Percentiles rank a stretch among this genome's conserved stretches.
These are phyloP conservation scores for Serpula lacrymans DNA, from an alignment of 768 basidiomycete species.

Conservation along the genomic window DNA sequence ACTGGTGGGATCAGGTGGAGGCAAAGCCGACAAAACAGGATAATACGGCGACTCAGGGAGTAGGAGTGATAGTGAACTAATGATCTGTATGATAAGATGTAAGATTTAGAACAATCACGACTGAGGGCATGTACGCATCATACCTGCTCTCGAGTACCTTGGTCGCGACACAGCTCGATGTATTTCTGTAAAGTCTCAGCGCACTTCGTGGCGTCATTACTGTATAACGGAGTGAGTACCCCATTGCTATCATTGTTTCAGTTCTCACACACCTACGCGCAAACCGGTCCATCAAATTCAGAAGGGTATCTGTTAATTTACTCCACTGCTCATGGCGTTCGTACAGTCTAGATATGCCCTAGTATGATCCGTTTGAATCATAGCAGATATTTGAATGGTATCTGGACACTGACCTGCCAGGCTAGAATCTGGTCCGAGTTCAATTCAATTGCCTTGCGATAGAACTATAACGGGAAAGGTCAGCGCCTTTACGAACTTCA, in stretches of 20 bases:
- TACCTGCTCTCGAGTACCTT: conserved; percentile 63
- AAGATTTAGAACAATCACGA: neutral
- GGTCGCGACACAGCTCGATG: conserved; percentile 55
- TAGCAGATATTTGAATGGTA: conserved; percentile 14
- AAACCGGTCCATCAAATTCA: conserved; percentile 56
- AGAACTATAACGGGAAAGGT: conserved; percentile 48
- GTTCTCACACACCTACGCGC: conserved; percentile 47
- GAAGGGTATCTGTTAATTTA: conserved; percentile 49
- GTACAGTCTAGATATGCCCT: conserved; percentile 76
- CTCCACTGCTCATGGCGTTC: conserved; percentile 62
- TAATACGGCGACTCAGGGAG: conserved; percentile 74
- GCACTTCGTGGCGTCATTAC: conserved; percentile 73
- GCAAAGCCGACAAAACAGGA: conserved; percentile 57
- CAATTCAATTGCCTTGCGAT: conserved; percentile 70
- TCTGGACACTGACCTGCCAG: conserved; percentile 63
- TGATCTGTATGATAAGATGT: conserved; percentile 45
- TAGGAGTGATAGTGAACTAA: conserved; percentile 60
- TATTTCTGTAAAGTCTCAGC: conserved; percentile 80
- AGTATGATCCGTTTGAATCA: conserved; percentile 5
- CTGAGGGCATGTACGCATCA: conserved; percentile 7
- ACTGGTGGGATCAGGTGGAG: conserved; percentile 73
- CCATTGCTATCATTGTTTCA: neutral
- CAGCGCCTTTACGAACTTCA: conserved; percentile 9
- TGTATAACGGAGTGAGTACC: conserved; percentile 25
- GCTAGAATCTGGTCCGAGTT: conserved; percentile 72